Conservation (phyloP, 306 rosid species). For the Herpetospermum pedunculosum region DNA sequence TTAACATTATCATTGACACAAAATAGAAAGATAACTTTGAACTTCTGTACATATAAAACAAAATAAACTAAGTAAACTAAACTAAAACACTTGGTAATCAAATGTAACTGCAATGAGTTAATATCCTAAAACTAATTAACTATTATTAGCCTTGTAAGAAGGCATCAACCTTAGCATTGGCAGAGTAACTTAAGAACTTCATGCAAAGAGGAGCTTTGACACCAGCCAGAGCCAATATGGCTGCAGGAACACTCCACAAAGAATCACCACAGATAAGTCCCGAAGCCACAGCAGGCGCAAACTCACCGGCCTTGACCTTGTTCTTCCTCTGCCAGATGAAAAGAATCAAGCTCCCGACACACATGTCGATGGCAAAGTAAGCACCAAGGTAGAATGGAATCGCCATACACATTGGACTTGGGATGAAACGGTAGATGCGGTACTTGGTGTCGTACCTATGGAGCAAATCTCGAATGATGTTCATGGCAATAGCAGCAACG, state of each 20-base stretch:
- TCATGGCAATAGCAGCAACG: slow-evolving; percentile 15
- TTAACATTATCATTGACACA: not conserved
- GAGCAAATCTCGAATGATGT: slow-evolving; percentile 28
- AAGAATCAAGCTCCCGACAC: slow-evolving; percentile 57
- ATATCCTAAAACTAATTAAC: not conserved
- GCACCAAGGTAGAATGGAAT: slow-evolving; percentile 65
- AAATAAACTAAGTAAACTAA: not conserved
- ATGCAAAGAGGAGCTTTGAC: slow-evolving; percentile 54
- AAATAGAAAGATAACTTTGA: not conserved
- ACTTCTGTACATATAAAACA: not conserved
- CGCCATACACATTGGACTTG: slow-evolving; percentile 60
- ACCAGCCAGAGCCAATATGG: slow-evolving; percentile 37
- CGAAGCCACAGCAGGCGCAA: slow-evolving; percentile 48
- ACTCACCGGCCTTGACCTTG: slow-evolving; percentile 30
- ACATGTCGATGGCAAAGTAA: slow-evolving; percentile 63
- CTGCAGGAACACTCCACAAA: slow-evolving; percentile 64
- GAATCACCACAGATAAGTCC: slow-evolving; percentile 71
- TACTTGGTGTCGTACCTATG: slow-evolving; percentile 24
- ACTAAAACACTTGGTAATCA: not conserved
- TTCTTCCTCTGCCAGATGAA: slow-evolving; percentile 31
- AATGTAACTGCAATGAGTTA: not conserved
- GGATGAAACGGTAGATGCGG: slow-evolving; percentile 27
- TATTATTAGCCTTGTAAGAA: slow-evolving; percentile 12
- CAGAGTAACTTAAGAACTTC: slow-evolving; percentile 44
- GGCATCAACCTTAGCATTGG: slow-evolving; percentile 24